Evolutionary conservation across 345 rosid genomes (phyloP), one percentile per base, ranked within the genome.

Genomic region (Lepidium africanum): DNA sequence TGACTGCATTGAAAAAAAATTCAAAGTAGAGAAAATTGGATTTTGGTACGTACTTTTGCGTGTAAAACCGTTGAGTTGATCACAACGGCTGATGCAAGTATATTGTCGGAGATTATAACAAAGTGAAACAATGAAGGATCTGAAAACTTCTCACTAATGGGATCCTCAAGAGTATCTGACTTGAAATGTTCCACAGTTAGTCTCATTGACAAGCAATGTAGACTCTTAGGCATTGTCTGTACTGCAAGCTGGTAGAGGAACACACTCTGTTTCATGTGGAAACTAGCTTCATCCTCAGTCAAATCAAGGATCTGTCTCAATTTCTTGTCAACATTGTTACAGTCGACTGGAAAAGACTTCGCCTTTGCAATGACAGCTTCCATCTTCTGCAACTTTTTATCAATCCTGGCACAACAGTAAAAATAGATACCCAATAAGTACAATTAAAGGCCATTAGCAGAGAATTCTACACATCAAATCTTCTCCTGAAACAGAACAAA

Each of bases 171-270:
- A 37, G 81, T 70, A 59, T 61, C 41, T 15, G 87, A 84, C 82
- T 79, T 81, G 79, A 89, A 95, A 84, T 87, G 86, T 58, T 89
- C 96, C 59, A 88, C 88, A 5, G 97, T 91, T 74, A 95, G 77
- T 71, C 85, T 86, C 86, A 91, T 83, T 69, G 91, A 90, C 70
- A 89, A 80, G 84, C 98, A 91, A 80, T 91, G 97, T 62, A 84
- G 96, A 81, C 96, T 85, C 85, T 87, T 95, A 11, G 98, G 98
- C 79, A 88, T 87, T 49, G 96, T 94, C 74, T 95, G 98, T 45
- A 91, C 87, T 32, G 94, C 96, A 51, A 91, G 84, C 77, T 87
- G 95, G 77, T 86, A 85, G 51, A 87, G 86, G 80, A 80, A 86
- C 72, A 86, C 86, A 78, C 87, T 82, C 82, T 83, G 92, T 80